Evolutionary conservation across 495 filamentous ascomycete species (phyloP), one percentile per base, ranked within the genome.

Genomic region (Neurospora sp.): DNA sequence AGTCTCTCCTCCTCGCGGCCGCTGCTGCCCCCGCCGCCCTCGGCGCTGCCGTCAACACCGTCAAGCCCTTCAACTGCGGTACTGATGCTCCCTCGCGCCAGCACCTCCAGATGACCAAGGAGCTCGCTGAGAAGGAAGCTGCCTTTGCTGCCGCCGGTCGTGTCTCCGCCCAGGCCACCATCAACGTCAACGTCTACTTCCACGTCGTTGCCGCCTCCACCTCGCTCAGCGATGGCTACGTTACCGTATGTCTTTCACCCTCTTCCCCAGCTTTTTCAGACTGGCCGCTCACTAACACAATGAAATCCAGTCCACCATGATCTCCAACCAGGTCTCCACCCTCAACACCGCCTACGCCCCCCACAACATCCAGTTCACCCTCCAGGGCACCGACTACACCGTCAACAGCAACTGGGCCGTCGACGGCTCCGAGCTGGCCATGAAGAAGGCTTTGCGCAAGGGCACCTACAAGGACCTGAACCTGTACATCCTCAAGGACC

Each of bases 401-500:
- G 80, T 86, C 79, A 90, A 90, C 85, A 71, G 81, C 71, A 79
- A 77, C 73, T 91, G 90, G 89, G 86, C 86, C 10, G 72, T 71
- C 6, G 87, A 86, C 75, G 76, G 78, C 27, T 77, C 79, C 70
- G 85, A 90, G 78, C 66, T 79, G 41, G 82, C 79, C 31, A 89
- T 91, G 88, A 91, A 91, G 85, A 70, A 71, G 35, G 79, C 85
- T 16, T 85, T 92, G 14, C 87, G 88, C 70, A 83, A 88, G 77
- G 90, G 90, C 70, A 83, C 80, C 73, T 92, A 92, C 83, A 75
- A 78, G 44, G 81, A 85, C 38, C 86, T 91, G 73, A 92, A 92
- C 81, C 72, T 92, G 70, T 92, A 90, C 83, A 90, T 91, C 84
- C 84, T 88, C 72, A 84, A 83, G 54, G 80, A 85, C 70, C 77